Base-by-base conservation (phyloP, 2,329 filamentous ascomycete species). In the Leptographium procerum region DNA sequence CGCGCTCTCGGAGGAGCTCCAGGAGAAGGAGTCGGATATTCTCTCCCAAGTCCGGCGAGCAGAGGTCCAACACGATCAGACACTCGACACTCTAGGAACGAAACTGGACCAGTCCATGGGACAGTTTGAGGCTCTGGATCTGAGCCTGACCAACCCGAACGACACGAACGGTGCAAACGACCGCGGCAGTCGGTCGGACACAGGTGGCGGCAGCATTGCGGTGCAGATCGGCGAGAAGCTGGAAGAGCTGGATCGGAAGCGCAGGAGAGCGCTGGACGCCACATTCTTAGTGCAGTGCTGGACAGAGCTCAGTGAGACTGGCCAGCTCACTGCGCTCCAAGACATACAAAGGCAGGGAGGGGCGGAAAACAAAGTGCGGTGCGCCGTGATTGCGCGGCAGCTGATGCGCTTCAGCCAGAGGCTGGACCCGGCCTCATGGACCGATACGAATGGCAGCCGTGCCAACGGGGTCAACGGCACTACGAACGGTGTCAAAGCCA, bases 221-320 rank as follows among this genome's bases (percentile, higher is more conserved):
- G 90, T 99, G 57, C 89, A 95, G 70, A 97, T 96, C 56, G 94
- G 94, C 65, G 91, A 95, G 74, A 86, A 87, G 67, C 77, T 99
- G 13, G 94, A 99, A 74, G 92, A 97, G 70, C 78, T 99, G 60
- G 94, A 99, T 72, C 84, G 90, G 67, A 95, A 99, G 74, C 80
- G 91, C 65, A 86, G 90, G 68, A 80, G 92, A 60, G 94, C 94
- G 34, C 81, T 94, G 69, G 94, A 99, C 75, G 91, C 94, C 61
- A 92, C 89, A 69, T 97, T 97, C 69, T 73, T 99, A 60, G 91
- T 99, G 63, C 88, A 95, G 69, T 99, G 94, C 75, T 99, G 94
- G 92, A 84, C 90, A 47, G 92, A 97, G 68, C 90, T 99, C 65
- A 91, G 87, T 71, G 91, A 96, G 67, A 86, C 87, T 10, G 94